phyloP scores from a whole-genome alignment of 2,329 filamentous ascomycete species.

The Calonectria multiphialidica region DNA sequence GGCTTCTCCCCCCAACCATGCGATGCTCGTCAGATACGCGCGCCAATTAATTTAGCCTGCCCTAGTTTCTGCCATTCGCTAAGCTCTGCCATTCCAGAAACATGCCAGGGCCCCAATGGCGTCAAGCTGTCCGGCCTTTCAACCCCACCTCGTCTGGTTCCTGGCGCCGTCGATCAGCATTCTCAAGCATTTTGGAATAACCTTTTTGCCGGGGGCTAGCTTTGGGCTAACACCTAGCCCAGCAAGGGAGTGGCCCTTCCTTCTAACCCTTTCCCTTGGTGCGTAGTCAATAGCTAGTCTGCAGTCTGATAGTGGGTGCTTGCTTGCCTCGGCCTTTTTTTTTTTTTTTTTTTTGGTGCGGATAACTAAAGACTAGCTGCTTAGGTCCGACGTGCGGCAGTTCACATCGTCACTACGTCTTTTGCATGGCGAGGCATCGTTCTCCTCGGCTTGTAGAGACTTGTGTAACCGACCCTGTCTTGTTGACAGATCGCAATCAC shows the following conservation, averaged over 20 bases:
- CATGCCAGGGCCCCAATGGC: slow-evolving; percentile 4
- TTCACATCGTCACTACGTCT: not conserved
- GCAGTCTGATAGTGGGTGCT: not conserved
- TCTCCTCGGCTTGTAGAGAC: not conserved
- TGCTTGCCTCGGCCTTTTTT: not conserved
- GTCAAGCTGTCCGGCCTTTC: not conserved
- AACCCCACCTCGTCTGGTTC: slow-evolving; percentile 11
- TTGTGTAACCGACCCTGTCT: slow-evolving; percentile 10
- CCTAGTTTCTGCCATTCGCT: not conserved
- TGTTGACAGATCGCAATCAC: slow-evolving; percentile 20
- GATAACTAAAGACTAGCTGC: not conserved
- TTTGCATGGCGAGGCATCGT: not conserved
- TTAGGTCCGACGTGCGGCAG: not conserved
- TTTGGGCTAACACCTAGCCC: not conserved
- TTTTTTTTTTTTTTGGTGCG: not conserved
- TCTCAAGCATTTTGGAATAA: not conserved
- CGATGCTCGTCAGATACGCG: not conserved
- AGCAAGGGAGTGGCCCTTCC: not conserved
- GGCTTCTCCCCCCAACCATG: not conserved
- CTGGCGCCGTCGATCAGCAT: slow-evolving; percentile 21
- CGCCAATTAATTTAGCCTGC: slow-evolving; percentile 9
- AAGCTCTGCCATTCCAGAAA: slow-evolving; percentile 13
- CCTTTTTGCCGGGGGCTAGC: slow-evolving; percentile 17
- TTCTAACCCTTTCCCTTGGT: not conserved
- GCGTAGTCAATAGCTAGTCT: not conserved